phyloP scores from a whole-genome alignment of 1,284 basidiomycete species.

The Prillingera fragicola region DNA sequence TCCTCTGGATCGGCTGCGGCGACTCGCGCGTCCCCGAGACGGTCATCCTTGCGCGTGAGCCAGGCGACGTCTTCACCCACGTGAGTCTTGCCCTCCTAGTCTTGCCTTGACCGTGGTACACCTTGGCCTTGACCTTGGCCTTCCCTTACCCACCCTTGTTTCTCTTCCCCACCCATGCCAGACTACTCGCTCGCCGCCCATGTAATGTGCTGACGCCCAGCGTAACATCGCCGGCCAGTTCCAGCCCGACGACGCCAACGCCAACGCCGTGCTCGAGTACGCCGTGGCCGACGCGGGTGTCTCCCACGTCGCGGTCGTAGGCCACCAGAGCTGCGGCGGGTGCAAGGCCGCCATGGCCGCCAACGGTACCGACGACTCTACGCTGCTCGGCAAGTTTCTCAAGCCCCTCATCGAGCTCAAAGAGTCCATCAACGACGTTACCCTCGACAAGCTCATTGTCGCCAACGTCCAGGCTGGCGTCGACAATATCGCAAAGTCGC shows the following conservation, averaged over 20 bases:
- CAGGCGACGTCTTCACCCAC: constrained; percentile 66
- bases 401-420: constrained; percentile 61
- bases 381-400: constrained; percentile 66
- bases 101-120: background rate
- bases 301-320: constrained; percentile 75
- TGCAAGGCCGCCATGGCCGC: constrained; percentile 56
- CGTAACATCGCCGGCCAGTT: constrained; percentile 52
- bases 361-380: constrained; percentile 34
- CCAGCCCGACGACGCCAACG: constrained; percentile 69
- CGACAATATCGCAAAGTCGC: constrained; percentile 56
- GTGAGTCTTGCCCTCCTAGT: constrained; percentile 23
- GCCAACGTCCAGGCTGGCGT: constrained; percentile 75
- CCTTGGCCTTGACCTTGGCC: too few species aligned
- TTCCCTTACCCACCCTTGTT: too few species aligned
- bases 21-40: constrained; percentile 48
- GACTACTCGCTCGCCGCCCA: background rate
- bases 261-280: constrained; percentile 71
- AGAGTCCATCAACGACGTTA: constrained; percentile 50
- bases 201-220: constrained; percentile 10
- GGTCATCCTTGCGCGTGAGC: constrained; percentile 46
- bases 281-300: constrained; percentile 73
- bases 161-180: constrained; percentile 58
- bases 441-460: constrained; percentile 60
- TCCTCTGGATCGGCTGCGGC: constrained; percentile 48
- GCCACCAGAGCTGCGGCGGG: constrained; percentile 76